Conservation (phyloP, 345 rosid genomes). For the Rubroshorea leprosula region DNA sequence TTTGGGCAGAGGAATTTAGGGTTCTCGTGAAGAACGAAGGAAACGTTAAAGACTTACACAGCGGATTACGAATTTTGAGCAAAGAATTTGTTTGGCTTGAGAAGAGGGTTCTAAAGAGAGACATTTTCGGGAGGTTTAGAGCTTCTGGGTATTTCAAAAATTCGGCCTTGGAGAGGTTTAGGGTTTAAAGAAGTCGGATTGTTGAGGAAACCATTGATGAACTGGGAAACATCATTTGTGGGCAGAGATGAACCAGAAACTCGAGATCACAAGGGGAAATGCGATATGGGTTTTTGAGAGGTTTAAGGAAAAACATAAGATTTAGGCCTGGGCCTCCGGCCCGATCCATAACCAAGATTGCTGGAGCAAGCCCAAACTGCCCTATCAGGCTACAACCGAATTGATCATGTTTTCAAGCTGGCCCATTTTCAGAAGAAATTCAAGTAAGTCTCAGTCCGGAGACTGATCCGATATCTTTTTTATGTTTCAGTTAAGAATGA, state of each 20-base stretch:
- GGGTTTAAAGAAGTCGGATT: background rate
- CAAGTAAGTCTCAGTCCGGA: no score
- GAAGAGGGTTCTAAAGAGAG: constrained; percentile 19
- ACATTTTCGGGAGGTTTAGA: constrained; percentile 13
- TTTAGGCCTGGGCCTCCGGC: background rate
- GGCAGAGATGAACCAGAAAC: no score
- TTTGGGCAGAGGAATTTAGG: constrained; percentile 16
- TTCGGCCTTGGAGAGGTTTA: no score
- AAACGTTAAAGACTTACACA: constrained; percentile 5
- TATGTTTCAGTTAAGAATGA: no score
- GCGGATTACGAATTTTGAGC: constrained; percentile 24
- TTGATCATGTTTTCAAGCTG: no score
- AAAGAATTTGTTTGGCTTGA: constrained; percentile 2
- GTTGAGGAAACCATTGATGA: background rate
- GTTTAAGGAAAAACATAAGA: constrained; percentile 4
- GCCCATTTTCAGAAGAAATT: no score
- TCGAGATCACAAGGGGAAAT: no score
- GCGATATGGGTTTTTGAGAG: background rate
- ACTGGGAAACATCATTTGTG: no score
- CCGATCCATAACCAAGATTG: no score
- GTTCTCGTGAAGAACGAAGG: constrained; percentile 14
- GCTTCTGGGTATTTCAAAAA: background rate
- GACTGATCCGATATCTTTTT: no score
- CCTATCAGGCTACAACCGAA: no score
- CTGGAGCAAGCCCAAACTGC: no score